Percentiles rank a stretch among this genome's conserved stretches.
These are phyloP conservation scores for Avicennia marina DNA, from an alignment of 257 asterid species.

Conservation along the genomic window DNA sequence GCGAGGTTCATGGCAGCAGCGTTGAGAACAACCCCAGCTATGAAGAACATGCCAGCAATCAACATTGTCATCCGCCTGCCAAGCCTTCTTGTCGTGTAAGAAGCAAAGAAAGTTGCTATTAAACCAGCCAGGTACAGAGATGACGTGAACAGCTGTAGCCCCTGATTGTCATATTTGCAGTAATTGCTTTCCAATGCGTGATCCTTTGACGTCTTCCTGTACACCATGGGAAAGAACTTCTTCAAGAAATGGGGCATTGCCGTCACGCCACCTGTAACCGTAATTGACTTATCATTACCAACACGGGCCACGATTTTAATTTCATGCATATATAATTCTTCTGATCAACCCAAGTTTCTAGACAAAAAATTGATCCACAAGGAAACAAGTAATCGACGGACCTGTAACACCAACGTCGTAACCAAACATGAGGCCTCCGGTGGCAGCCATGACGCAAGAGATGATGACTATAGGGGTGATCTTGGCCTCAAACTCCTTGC, in stretches of 20 bases:
- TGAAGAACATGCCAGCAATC: conserved; percentile 18
- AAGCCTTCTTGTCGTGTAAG: conserved; percentile 67
- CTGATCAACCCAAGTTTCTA: too few relatives aligned
- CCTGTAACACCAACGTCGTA: conserved; percentile 83
- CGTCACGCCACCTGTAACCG: conserved; percentile 78
- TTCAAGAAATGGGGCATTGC: conserved; percentile 57
- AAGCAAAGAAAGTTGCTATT: conserved; percentile 77
- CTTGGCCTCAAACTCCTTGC: conserved; percentile 68
- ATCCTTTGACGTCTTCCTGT: conserved; percentile 27
- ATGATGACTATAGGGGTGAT: conserved; percentile 78
- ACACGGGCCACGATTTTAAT: too few relatives aligned
- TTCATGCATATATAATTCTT: too few relatives aligned
- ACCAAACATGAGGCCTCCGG: conserved; percentile 91
- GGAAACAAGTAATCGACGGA: too few relatives aligned
- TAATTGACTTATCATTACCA: too few relatives aligned
- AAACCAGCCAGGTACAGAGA: conserved; percentile 84
- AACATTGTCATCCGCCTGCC: conserved; percentile 54
- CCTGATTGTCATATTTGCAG: conserved; percentile 87
- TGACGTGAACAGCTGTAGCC: conserved; percentile 80
- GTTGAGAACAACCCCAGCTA: conserved; percentile 19
- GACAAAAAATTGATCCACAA: too few relatives aligned
- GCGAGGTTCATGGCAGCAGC: conserved; percentile 7
- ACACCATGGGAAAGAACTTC: conserved; percentile 73
- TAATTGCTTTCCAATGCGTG: conserved; percentile 46
- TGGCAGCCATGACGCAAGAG: conserved; percentile 82